Evolutionary conservation across 129 eudicot genomes (phyloP), one percentile per base, ranked within the genome.

Genomic region (Pittosporum tobira): DNA sequence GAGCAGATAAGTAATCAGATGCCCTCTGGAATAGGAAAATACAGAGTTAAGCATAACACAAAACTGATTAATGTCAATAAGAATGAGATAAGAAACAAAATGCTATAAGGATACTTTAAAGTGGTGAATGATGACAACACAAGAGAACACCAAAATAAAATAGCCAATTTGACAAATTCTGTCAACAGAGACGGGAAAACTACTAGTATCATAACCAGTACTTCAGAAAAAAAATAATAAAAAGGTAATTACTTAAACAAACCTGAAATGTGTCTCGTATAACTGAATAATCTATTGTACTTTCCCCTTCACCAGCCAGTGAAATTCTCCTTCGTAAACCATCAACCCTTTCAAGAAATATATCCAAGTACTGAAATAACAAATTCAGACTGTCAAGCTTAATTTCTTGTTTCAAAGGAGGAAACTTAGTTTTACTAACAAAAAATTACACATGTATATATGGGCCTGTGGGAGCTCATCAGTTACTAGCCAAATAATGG

Each of bases 261-360:
- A 91, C 98, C 98, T 91, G 83, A 79, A 91, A 91, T 51, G 81
- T 84, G 36, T 87, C 81, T 50, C 94, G 68, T 62, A 91, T 78
- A 51, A 81, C 48, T 15, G 75, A 51, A 71, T 73, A 78, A 29
- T 87, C 81, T 45, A 78, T 56, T 28, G 57, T 66, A 47, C 63
- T 79, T 59, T 69, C 85, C 70, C 68, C 66, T 52, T 75, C 75
- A 46, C 48, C 77, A 56, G 85, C 81, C 65, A 45, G 42, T 51
- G 72, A 62, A 29, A 87, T 57, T 66, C 85, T 87, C 72, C 99
- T 73, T 70, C 99, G 79, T 64, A 87, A 63, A 47, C 94, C 99
- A 83, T 91, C 96, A 62, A 87, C 80, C 76, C 99, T 81, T 0
- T 96, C 87, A 52, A 91, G 85, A 73, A 78, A 91, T 66, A 91